Evolutionary conservation across 306 rosid species (phyloP).

Genomic region (Oemleria cerasiformis): DNA sequence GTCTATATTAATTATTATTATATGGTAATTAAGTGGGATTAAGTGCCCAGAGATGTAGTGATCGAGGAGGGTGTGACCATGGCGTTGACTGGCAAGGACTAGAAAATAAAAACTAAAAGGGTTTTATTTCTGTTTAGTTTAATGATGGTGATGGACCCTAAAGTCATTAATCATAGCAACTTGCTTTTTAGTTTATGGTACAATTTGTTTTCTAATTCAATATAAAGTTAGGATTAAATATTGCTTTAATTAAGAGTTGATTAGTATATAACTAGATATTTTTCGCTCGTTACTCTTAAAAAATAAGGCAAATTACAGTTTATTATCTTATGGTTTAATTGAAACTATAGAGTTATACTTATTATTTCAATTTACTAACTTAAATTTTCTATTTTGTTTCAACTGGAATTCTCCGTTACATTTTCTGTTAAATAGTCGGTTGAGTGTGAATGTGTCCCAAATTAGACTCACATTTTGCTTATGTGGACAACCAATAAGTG

Average conservation of each 20-base stretch:
- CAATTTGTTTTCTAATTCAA: not conserved
- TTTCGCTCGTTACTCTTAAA: too few relatives aligned
- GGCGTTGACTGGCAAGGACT: conserved; percentile 33
- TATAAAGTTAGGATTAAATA: not conserved
- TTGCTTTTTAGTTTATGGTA: conserved; percentile 12
- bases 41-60: conserved; percentile 13
- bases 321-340: too few relatives aligned
- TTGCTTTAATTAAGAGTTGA: not conserved
- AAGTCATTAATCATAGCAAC: conserved; percentile 27
- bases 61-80: conserved; percentile 16
- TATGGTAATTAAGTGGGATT: not conserved
- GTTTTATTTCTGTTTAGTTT: conserved; percentile 6
- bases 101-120: not conserved
- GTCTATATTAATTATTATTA: not conserved
- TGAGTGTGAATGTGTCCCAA: too few relatives aligned
- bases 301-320: too few relatives aligned
- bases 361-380: too few relatives aligned
- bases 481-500: too few relatives aligned
- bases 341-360: too few relatives aligned
- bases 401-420: too few relatives aligned
- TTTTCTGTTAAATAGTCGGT: too few relatives aligned
- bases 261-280: too few relatives aligned
- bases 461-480: too few relatives aligned
- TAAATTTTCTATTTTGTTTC: too few relatives aligned
- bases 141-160: conserved; percentile 35